Evolutionary conservation across 2,329 filamentous ascomycete species (phyloP).

Genomic region (Rhinocladiella mackenziei): DNA sequence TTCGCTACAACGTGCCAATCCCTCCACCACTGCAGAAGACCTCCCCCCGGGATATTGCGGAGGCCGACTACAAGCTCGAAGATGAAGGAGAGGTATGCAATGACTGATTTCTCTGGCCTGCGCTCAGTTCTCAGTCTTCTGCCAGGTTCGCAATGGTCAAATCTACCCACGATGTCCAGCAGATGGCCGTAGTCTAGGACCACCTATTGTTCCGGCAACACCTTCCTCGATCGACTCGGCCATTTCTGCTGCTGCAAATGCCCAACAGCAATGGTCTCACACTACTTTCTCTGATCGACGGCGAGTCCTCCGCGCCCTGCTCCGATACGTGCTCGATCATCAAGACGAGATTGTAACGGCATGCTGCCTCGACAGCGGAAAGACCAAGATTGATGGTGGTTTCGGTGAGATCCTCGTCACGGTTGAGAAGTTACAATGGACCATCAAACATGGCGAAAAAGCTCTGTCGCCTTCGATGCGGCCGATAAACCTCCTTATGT

Average conservation of each 20-base stretch:
- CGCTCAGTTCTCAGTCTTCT: too few relatives aligned
- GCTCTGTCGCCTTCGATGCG: conserved; percentile 67
- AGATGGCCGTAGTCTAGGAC: conserved; percentile 69
- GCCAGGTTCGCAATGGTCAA: conserved; percentile 19
- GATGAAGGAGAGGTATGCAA: conserved; percentile 1
- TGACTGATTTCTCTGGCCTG: too few relatives aligned
- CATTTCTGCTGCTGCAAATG: conserved; percentile 67
- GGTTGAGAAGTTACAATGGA: conserved; percentile 91
- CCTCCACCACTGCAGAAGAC: conserved; percentile 17
- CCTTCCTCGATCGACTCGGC: conserved; percentile 72
- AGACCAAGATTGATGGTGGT: conserved; percentile 90
- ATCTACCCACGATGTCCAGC: conserved; percentile 60
- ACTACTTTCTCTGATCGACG: conserved; percentile 75
- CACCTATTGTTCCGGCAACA: conserved; percentile 65
- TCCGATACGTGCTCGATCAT: conserved; percentile 76
- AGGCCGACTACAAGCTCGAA: not conserved
- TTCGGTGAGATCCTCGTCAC: conserved; percentile 95
- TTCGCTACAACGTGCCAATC: conserved; percentile 13
- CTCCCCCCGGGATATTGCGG: too few relatives aligned
- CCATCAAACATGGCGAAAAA: conserved; percentile 80
- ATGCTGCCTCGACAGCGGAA: conserved; percentile 88
- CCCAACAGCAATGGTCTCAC: conserved; percentile 71
- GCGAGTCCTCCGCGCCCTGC: conserved; percentile 73
- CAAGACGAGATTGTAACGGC: conserved; percentile 81
- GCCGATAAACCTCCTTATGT: conserved; percentile 88